These are phyloP conservation scores for Flaveria trinervia DNA, from an alignment of 129 eudicot species.

Conservation along the genomic window DNA sequence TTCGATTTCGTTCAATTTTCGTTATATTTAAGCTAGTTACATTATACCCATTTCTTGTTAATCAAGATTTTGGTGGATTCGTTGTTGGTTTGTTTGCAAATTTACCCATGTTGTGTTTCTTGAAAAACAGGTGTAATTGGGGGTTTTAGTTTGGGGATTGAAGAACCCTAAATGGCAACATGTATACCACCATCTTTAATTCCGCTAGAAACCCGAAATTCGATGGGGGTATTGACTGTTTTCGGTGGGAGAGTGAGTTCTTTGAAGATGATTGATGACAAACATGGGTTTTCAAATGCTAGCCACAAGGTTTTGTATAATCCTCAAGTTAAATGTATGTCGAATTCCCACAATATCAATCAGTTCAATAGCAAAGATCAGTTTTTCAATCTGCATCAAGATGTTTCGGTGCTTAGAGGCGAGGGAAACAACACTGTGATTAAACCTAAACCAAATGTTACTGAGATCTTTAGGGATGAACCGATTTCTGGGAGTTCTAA, in stretches of 20 bases:
- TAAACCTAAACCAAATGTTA: constrained; percentile 43
- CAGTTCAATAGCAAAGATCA: constrained; percentile 57
- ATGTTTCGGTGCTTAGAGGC: constrained; percentile 53
- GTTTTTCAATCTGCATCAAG: constrained; percentile 64
- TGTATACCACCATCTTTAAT: constrained; percentile 48
- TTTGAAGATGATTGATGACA: constrained; percentile 50
- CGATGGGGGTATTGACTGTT: constrained; percentile 46
- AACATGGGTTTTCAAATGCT: constrained; percentile 29
- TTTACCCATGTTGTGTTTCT: background rate
- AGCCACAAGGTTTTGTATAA: constrained; percentile 33
- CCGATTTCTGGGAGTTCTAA: constrained; percentile 45
- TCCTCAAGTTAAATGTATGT: constrained; percentile 50
- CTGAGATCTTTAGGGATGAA: constrained; percentile 55
- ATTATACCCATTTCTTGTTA: constrained; percentile 20
- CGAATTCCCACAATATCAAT: constrained; percentile 59
- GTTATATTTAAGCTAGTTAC: constrained; percentile 3
- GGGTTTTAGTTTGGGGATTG: background rate
- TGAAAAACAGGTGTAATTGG: background rate
- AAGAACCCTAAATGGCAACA: constrained; percentile 55
- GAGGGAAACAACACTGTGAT: constrained; percentile 45
- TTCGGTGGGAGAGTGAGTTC: constrained; percentile 44
- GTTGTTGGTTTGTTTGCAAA: background rate
- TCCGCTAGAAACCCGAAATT: constrained; percentile 51
- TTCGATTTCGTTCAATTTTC: background rate
- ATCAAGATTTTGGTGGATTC: background rate